Percentiles rank a stretch among this genome's conserved stretches.
Evolutionary conservation across 345 rosid genomes (phyloP).

Genomic region (Barbarea vulgaris): DNA sequence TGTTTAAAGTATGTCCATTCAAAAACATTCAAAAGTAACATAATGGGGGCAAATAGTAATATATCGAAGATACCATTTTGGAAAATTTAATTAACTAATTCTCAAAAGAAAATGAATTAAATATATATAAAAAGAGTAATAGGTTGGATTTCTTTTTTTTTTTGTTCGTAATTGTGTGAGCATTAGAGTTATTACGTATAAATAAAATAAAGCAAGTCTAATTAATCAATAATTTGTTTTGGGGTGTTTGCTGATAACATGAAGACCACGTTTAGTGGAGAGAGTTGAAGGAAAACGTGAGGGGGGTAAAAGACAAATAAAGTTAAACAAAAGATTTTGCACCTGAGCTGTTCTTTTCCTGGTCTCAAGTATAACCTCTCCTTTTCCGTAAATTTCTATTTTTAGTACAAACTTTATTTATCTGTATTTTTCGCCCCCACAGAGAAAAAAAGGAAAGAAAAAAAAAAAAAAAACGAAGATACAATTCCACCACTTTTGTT

Average conservation of each 20-base stretch:
- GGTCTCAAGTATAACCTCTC: constrained; percentile 43
- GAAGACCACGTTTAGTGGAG: constrained; percentile 30
- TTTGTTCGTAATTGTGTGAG: background rate
- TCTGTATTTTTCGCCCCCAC: constrained; percentile 32
- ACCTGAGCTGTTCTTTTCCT: constrained; percentile 33
- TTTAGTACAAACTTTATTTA: constrained; percentile 39
- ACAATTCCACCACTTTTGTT: constrained; percentile 30
- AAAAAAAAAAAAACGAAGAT: constrained; percentile 2
- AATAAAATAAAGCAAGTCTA: background rate
- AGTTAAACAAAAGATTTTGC: background rate
- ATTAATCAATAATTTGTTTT: background rate
- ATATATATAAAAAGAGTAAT: background rate
- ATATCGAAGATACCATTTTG: background rate
- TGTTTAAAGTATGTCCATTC: background rate
- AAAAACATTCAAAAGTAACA: background rate
- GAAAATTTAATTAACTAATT: background rate
- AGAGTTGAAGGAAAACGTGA: constrained; percentile 14
- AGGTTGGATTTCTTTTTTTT: background rate
- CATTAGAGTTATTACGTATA: background rate
- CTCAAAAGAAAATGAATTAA: background rate
- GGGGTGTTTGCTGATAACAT: constrained; percentile 10
- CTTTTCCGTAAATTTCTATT: constrained; percentile 40
- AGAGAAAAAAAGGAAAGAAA: background rate
- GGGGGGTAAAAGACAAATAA: constrained; percentile 17
- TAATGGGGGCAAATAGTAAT: background rate